Conservation (phyloP, 176 grass and related monocot species). For the Guadua angustifolia region DNA sequence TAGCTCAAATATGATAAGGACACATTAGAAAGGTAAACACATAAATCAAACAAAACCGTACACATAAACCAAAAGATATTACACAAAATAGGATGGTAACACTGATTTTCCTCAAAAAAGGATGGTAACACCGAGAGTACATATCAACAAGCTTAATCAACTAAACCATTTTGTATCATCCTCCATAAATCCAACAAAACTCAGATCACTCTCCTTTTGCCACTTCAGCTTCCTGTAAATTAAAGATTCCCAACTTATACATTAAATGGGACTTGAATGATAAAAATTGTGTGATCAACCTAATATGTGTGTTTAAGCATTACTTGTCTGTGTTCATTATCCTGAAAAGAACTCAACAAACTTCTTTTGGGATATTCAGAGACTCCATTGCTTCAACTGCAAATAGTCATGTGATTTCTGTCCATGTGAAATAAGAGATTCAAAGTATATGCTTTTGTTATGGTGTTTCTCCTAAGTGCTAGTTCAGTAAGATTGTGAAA, state of each 20-base stretch:
- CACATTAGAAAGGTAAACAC: background rate
- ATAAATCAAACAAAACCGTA: background rate
- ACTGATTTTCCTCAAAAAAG: too few relatives aligned
- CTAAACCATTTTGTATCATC: slow-evolving; percentile 54
- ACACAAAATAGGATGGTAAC: background rate
- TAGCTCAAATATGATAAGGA: slow-evolving; percentile 10
- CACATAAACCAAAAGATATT: background rate
- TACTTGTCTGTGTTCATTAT: slow-evolving; percentile 52
- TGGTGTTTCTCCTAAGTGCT: too few relatives aligned
- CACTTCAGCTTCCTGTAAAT: slow-evolving; percentile 50
- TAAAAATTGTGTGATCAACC: background rate
- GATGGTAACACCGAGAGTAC: too few relatives aligned
- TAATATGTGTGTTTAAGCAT: background rate
- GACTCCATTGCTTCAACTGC: slow-evolving; percentile 64
- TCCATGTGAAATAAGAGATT: too few relatives aligned
- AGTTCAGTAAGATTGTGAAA: too few relatives aligned
- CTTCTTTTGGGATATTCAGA: slow-evolving; percentile 52
- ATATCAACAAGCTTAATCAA: slow-evolving; percentile 59
- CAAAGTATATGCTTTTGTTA: too few relatives aligned
- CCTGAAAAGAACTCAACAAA: slow-evolving; percentile 60
- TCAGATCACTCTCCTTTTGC: slow-evolving; percentile 49
- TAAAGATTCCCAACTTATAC: background rate
- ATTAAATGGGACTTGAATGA: background rate
- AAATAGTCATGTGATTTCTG: slow-evolving; percentile 12
- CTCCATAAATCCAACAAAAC: slow-evolving; percentile 57